Percentiles rank a stretch among this genome's conserved stretches.
Conservation (phyloP, 139 green algal genomes). For the Coelastrella sp. region DNA sequence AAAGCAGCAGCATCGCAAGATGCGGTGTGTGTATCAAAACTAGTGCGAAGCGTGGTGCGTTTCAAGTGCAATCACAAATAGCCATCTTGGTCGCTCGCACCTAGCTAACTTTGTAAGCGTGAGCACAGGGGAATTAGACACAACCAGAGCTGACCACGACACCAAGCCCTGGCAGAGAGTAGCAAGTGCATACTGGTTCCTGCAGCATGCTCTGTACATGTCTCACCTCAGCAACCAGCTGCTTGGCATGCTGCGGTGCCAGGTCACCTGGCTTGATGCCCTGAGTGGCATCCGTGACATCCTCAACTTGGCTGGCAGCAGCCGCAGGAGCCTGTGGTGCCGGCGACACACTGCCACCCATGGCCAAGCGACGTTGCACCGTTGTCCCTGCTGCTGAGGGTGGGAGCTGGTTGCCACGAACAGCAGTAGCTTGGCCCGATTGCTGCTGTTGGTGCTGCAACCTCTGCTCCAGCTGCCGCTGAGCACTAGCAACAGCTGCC, state of each 20-base stretch:
- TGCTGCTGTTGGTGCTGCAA: not conserved
- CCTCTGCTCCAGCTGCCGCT: not conserved
- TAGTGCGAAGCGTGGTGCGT: no score
- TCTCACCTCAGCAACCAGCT: constrained; percentile 17
- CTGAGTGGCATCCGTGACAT: constrained; percentile 28
- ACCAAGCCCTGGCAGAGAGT: no score
- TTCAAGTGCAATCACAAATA: no score
- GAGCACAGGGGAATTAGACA: no score
- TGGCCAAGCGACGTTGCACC: not conserved
- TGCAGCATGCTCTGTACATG: no score
- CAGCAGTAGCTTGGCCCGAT: not conserved
- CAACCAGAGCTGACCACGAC: no score
- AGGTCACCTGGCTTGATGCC: constrained; percentile 46
- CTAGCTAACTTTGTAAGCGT: no score
- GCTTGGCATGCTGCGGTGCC: constrained; percentile 23
- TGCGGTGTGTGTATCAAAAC: no score
- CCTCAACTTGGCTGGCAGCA: not conserved
- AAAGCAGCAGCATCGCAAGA: not conserved
- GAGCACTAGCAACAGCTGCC: not conserved
- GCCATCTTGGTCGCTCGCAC: no score
- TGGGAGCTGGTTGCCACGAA: not conserved
- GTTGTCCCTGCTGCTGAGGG: not conserved
- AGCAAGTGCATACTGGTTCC: no score
- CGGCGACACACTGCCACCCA: not conserved
- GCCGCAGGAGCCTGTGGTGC: not conserved